A percentile compares a stretch with the other conserved stretches of the same genome.
Evolutionary conservation across 305 asterid species (phyloP).

Genomic region (Fraxinus albicans): DNA sequence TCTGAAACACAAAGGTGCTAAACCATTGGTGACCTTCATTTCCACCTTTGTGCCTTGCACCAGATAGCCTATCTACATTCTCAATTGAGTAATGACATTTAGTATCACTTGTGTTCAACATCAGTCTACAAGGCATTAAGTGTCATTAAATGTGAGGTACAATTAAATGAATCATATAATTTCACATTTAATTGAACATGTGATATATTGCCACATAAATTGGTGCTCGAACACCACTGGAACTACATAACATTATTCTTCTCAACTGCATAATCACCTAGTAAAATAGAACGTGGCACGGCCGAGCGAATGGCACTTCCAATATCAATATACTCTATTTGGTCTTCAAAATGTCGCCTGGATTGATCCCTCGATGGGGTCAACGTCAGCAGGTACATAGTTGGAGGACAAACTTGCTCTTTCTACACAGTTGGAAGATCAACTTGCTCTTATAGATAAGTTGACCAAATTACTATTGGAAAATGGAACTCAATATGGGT

Average conservation of each 20-base stretch:
- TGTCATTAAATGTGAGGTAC: too few species aligned
- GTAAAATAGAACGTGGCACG: slow-evolving; percentile 75
- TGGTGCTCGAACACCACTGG: too few species aligned
- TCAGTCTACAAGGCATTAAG: not conserved
- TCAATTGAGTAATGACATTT: slow-evolving; percentile 18
- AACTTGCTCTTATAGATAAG: not conserved
- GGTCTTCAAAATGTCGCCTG: slow-evolving; percentile 71
- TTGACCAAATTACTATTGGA: not conserved
- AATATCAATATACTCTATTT: slow-evolving; percentile 75
- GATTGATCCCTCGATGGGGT: slow-evolving; percentile 75
- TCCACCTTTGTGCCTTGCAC: slow-evolving; percentile 44
- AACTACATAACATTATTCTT: not conserved
- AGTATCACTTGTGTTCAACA: too few species aligned
- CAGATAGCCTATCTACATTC: slow-evolving; percentile 51
- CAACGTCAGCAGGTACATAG: slow-evolving; percentile 62
- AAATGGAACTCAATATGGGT: not conserved
- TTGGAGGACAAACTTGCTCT: slow-evolving; percentile 29
- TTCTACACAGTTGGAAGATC: not conserved
- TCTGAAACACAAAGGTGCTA: slow-evolving; percentile 75
- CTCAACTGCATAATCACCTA: slow-evolving; percentile 83
- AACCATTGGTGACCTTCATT: slow-evolving; percentile 54
- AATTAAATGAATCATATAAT: too few species aligned
- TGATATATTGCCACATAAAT: too few species aligned
- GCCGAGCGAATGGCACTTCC: slow-evolving; percentile 77
- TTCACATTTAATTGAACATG: too few species aligned